Evolutionary conservation across 1,284 basidiomycete species (phyloP).

Genomic region (Ustilago crameri): DNA sequence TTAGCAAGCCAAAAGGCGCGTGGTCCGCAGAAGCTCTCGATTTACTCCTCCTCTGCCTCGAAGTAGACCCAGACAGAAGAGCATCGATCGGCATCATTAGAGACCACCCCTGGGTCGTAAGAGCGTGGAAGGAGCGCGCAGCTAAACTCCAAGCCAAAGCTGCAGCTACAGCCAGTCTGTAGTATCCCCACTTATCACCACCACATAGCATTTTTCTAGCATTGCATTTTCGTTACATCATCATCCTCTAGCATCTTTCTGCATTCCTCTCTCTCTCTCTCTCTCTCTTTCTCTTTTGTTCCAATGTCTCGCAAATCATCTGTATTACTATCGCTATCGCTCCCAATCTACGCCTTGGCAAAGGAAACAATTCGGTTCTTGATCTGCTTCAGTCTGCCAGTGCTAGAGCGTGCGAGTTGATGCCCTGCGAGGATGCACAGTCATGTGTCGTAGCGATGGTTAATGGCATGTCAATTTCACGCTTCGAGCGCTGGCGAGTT

Average conservation of each 20-base stretch:
- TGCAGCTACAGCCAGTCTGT: not conserved
- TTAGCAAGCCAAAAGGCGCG: conserved; percentile 59
- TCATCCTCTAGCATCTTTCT: too few relatives aligned
- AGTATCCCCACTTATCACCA: not conserved
- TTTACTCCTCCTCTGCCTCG: conserved; percentile 79
- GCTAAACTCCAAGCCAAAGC: conserved; percentile 21
- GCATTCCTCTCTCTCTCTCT: conserved; percentile 1
- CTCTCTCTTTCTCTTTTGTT: too few relatives aligned
- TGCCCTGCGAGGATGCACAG: too few relatives aligned
- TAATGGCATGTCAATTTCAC: too few relatives aligned
- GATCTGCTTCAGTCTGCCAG: too few relatives aligned
- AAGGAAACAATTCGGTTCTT: too few relatives aligned
- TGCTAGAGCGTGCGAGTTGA: too few relatives aligned
- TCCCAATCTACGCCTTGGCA: too few relatives aligned
- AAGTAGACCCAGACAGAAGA: conserved; percentile 76
- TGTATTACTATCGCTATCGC: too few relatives aligned
- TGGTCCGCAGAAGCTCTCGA: conserved; percentile 69
- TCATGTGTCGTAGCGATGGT: too few relatives aligned
- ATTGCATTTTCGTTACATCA: too few relatives aligned
- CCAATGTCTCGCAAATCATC: too few relatives aligned
- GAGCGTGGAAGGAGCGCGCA: conserved; percentile 53
- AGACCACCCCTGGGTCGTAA: conserved; percentile 78
- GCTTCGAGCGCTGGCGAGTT: not conserved
- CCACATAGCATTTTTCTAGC: not conserved
- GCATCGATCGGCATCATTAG: conserved; percentile 80